Evolutionary conservation across 257 asterid genomes (phyloP).

Genomic region (Datura wrightii): DNA sequence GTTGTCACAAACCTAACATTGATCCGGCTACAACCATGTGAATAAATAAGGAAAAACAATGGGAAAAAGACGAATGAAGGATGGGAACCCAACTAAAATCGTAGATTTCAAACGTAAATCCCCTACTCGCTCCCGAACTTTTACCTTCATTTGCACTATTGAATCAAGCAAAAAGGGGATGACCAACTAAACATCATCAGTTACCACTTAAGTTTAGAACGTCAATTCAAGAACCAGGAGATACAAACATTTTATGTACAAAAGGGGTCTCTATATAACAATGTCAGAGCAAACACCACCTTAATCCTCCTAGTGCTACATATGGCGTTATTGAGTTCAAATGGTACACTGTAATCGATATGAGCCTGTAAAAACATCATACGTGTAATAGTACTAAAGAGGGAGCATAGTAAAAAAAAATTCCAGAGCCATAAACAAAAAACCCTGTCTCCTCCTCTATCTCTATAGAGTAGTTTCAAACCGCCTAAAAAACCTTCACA

Average conservation of each 20-base stretch:
- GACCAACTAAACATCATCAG: constrained; percentile 25
- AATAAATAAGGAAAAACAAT: neutral
- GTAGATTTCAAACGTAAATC: neutral
- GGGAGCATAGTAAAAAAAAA: no score
- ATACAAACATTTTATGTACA: neutral
- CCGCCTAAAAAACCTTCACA: no score
- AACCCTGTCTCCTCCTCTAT: no score
- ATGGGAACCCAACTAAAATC: neutral
- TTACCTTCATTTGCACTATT: constrained; percentile 3
- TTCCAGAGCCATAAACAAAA: no score
- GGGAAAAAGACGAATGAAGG: no score
- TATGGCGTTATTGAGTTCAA: no score
- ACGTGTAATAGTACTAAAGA: no score
- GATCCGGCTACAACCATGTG: neutral
- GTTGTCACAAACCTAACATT: neutral
- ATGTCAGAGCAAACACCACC: neutral
- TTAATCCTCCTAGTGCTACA: neutral
- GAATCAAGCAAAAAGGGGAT: neutral
- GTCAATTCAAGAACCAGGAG: constrained; percentile 12
- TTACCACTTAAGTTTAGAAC: neutral
- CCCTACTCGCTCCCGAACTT: neutral
- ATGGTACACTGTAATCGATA: neutral
- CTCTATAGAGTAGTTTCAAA: no score
- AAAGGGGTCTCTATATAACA: neutral
- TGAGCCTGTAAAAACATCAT: neutral